phyloP scores from a whole-genome alignment of 2,329 filamentous ascomycete genomes.

The Fusarium illudens region DNA sequence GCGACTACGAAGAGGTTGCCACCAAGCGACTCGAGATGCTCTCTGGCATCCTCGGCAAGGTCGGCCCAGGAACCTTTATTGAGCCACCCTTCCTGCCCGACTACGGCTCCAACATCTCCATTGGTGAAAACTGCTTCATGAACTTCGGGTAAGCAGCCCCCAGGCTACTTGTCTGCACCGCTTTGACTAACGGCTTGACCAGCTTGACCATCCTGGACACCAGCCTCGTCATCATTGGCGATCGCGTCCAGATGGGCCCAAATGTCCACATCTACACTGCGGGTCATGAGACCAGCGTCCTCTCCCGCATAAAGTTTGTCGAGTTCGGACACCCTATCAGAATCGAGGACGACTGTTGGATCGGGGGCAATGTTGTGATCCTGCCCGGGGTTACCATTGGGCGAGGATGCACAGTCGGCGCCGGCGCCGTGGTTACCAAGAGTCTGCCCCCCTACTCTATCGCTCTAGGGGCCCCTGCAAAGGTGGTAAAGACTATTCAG shows the following conservation, averaged over 20 bases:
- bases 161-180: accelerated
- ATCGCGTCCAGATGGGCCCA: conserved; percentile 75
- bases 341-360: conserved; percentile 65
- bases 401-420: conserved; percentile 60
- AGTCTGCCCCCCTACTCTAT: conserved; percentile 58
- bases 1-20: conserved; percentile 16
- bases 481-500: conserved; percentile 58
- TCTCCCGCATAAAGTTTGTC: conserved; percentile 55
- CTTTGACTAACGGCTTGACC: accelerated
- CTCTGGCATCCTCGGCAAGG: conserved; percentile 26
- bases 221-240: conserved; percentile 73
- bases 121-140: conserved; percentile 71
- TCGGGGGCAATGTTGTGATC: conserved; percentile 59
- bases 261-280: conserved; percentile 76
- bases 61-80: conserved; percentile 57
- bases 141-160: conserved; percentile 52
- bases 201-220: conserved; percentile 74
- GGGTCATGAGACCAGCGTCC: conserved; percentile 73
- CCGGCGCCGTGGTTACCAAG: conserved; percentile 60
- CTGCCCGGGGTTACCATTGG: conserved; percentile 63
- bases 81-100: conserved; percentile 70
- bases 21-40: conserved; percentile 18
- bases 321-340: conserved; percentile 57
- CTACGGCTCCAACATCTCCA: conserved; percentile 71
- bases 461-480: conserved; percentile 58